Evolutionary conservation across 139 green algal species (phyloP).

Genomic region (Nannochloris sp.): DNA sequence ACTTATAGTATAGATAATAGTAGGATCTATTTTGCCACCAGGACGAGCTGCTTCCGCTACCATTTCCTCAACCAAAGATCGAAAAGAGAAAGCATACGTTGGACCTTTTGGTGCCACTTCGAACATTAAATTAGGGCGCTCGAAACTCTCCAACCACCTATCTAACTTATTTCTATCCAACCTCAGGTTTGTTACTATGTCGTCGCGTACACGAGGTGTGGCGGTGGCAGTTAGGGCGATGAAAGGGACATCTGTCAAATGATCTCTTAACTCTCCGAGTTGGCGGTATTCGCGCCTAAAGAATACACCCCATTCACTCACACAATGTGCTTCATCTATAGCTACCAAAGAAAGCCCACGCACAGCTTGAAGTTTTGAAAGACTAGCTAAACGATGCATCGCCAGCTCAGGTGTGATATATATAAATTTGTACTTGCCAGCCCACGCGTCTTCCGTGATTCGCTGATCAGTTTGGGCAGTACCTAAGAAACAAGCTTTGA

Average conservation of each 20-base stretch:
- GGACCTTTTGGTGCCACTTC: conserved; percentile 21
- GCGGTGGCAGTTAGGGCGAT: conserved; percentile 37
- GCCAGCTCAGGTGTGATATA: conserved; percentile 68
- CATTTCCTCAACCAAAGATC: conserved; percentile 19
- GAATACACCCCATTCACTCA: conserved; percentile 41
- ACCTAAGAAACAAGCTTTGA: conserved; percentile 52
- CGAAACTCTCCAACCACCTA: conserved; percentile 43
- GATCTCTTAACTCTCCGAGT: conserved; percentile 33
- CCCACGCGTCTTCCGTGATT: conserved; percentile 40
- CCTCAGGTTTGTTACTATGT: conserved; percentile 30
- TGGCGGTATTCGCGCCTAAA: conserved; percentile 44
- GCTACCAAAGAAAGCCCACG: conserved; percentile 42
- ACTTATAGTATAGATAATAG: conserved; percentile 49
- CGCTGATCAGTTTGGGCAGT: conserved; percentile 38
- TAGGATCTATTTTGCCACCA: conserved; percentile 16
- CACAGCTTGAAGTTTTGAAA: conserved; percentile 31
- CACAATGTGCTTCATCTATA: conserved; percentile 57
- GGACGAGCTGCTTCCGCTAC: not conserved
- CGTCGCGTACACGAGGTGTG: conserved; percentile 12
- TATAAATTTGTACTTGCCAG: conserved; percentile 43
- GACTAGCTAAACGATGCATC: not conserved
- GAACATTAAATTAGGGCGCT: conserved; percentile 53
- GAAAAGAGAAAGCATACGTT: not conserved
- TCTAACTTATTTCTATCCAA: conserved; percentile 6
- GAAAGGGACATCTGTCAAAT: conserved; percentile 40